Percentiles rank a stretch among this genome's conserved stretches.
Evolutionary conservation across 352 stramenopile species (phyloP).

Genomic region (Globisporangium paddicum): DNA sequence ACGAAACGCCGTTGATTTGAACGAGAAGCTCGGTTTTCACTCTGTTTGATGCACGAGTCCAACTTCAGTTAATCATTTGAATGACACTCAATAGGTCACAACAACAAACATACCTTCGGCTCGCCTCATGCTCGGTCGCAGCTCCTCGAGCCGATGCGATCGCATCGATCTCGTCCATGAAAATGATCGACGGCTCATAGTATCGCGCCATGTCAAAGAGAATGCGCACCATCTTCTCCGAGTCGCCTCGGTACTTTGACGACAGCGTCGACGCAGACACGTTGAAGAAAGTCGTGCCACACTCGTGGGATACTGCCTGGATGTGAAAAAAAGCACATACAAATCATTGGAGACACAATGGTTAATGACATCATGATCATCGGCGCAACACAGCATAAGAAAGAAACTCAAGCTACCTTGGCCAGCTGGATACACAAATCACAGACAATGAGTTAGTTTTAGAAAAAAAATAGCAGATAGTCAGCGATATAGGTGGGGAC

Average conservation of each 20-base stretch:
- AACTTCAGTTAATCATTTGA: not conserved
- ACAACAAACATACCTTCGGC: constrained; percentile 40
- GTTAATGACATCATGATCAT: not conserved
- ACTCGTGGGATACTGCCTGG: constrained; percentile 90
- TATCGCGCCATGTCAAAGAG: constrained; percentile 98
- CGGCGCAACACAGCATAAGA: not conserved
- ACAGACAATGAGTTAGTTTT: too few species aligned
- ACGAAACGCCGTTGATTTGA: constrained; percentile 96
- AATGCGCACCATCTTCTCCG: constrained; percentile 95
- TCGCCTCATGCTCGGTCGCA: constrained; percentile 79
- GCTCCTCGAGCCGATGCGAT: constrained; percentile 81
- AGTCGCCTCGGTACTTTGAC: constrained; percentile 93
- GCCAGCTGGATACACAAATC: constrained; percentile 24
- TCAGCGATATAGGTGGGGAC: too few species aligned
- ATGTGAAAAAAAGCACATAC: too few species aligned
- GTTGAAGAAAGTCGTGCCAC: constrained; percentile 98
- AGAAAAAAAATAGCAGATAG: too few species aligned
- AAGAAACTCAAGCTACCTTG: constrained; percentile 20
- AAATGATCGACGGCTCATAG: constrained; percentile 97
- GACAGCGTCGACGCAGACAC: constrained; percentile 90
- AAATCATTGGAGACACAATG: not conserved
- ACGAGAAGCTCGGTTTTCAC: constrained; percentile 98
- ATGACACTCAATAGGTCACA: not conserved
- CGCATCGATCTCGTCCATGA: constrained; percentile 98
- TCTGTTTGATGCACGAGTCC: constrained; percentile 32